Conservation (phyloP, 1,139 yeast species). For the Cylindricascospora bacillispora region DNA sequence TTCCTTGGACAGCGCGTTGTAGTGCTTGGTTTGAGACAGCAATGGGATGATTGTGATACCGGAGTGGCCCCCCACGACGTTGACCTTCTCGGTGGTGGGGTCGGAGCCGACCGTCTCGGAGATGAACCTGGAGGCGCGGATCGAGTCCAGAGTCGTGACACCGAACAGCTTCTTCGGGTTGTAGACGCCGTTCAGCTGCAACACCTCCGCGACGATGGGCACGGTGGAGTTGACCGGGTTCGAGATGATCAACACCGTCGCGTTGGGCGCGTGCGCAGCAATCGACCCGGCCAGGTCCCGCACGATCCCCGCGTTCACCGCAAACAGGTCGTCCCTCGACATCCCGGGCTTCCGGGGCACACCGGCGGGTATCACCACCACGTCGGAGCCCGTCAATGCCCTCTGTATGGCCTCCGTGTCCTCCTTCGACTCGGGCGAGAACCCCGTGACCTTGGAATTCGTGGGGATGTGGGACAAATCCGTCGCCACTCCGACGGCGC, state of each 20-base stretch:
- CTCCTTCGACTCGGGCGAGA: constrained; percentile 67
- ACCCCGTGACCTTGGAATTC: constrained; percentile 72
- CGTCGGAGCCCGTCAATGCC: constrained; percentile 71
- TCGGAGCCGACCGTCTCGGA: constrained; percentile 39
- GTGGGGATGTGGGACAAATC: constrained; percentile 91
- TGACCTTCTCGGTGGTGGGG: constrained; percentile 61
- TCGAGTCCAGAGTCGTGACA: constrained; percentile 91
- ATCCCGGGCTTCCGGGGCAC: constrained; percentile 99
- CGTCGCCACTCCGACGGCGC: constrained; percentile 96
- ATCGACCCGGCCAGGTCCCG: constrained; percentile 83
- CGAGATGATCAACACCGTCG: constrained; percentile 76
- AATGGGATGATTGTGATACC: constrained; percentile 97
- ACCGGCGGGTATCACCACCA: constrained; percentile 95
- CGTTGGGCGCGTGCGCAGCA: constrained; percentile 80
- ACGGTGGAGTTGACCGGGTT: constrained; percentile 98
- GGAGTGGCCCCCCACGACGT: constrained; percentile 95
- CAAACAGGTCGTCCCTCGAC: constrained; percentile 97
- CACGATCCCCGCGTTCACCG: constrained; percentile 93
- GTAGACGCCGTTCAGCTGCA: constrained; percentile 75
- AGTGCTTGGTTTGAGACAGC: constrained; percentile 55
- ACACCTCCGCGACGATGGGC: constrained; percentile 92
- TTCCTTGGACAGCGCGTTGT: constrained; percentile 41
- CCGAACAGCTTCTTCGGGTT: constrained; percentile 90
- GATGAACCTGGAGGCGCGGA: constrained; percentile 87
- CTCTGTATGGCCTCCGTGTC: constrained; percentile 51